Base-by-base conservation (phyloP, 768 basidiomycete genomes). In the Boletellus emodensis region DNA sequence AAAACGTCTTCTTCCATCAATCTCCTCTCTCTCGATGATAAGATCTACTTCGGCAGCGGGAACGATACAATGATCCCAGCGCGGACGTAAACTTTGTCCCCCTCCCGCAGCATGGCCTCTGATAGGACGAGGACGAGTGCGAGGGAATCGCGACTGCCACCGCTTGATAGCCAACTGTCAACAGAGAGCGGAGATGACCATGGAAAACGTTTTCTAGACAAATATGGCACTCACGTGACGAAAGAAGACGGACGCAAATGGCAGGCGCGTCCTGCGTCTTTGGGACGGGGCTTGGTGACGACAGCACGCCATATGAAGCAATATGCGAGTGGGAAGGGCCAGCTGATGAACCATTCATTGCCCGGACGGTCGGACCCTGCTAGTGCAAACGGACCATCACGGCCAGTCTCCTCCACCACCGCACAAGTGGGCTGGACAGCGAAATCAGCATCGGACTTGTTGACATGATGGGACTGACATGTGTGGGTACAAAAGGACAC, bases 31-130 rank as follows among this genome's bases (percentile, higher is more conserved):
- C 15, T 82, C 83, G 9, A 78, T 77, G 35, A 81, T 64, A 20
- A 87, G 74, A 61, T 89, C 84, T 40, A 83, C 79, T 47, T 81
- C 71, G 32, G 72, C 67, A 5, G 74, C 62, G 13, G 74, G 72
- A 13, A 44, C 13, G 33, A 30, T 30, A 30, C 30, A 54, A 62
- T 52, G 30, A 54, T 52, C 13, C 22, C 46, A 28, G 54, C 56
- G 39, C 55, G 46, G 52, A 54, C 61, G 61, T 55, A 53, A 60
- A 63, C 51, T 52, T 68, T 61, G 60, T 54, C 49, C 55, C 53
- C 9, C 52, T 41, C 46, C 39, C 48, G n/a, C n/a, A 52, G 24
- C 33, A 14, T 33, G 30, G 20, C 33, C 34, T 12, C 1, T 30
- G 43, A 54, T 15, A 52, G 17, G 17, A 9, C 12, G 43, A 55